Percentiles rank a stretch among this genome's conserved stretches.
These are phyloP conservation scores for Jaltomata sinuosa DNA, from an alignment of 257 asterid species.

Conservation along the genomic window DNA sequence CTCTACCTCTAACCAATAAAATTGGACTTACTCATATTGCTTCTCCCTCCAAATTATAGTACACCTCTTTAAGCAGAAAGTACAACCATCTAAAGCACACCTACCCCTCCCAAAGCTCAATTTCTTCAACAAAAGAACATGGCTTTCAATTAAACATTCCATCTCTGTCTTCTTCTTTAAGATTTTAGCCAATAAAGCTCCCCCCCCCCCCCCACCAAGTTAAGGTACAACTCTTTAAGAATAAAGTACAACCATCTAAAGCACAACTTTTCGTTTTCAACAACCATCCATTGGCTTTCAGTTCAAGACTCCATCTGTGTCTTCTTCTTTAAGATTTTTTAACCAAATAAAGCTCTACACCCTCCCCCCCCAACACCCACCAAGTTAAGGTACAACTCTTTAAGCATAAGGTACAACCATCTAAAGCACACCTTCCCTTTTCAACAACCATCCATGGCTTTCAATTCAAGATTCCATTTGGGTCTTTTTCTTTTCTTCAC, in stretches of 20 bases:
- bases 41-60: neutral
- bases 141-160: no score
- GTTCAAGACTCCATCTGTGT: neutral
- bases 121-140: neutral
- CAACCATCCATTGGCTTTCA: slow-evolving; percentile 16
- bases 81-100: neutral
- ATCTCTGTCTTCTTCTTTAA: no score
- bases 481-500: neutral
- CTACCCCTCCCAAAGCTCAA: neutral
- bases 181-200: no score
- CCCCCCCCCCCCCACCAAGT: no score
- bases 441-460: slow-evolving; percentile 9
- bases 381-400: neutral
- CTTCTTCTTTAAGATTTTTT: neutral
- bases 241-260: neutral
- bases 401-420: neutral
- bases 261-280: neutral
- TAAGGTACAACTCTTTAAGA: neutral
- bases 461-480: slow-evolving; percentile 3
- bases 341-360: neutral
- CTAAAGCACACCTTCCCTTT: neutral
- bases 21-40: neutral
- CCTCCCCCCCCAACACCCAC: neutral
- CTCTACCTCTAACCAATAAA: neutral
- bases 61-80: neutral